Percentiles rank a stretch among this genome's conserved stretches.
Evolutionary conservation across 2,329 filamentous ascomycete species (phyloP).

Genomic region (Lasiodiplodia theobromae): DNA sequence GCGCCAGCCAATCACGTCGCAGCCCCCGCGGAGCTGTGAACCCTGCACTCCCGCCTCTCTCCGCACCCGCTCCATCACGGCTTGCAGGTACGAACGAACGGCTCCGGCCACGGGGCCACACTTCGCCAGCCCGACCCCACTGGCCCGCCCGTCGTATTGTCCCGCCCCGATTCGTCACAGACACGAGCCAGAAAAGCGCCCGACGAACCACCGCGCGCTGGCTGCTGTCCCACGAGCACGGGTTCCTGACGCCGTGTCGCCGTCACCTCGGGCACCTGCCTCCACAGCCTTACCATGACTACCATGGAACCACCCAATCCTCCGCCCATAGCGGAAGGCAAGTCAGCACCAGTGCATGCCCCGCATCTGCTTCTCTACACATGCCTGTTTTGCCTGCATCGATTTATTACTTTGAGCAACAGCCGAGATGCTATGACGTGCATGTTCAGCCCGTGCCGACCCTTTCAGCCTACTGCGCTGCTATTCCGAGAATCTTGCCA

Average conservation of each 20-base stretch:
- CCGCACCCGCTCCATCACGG: slow-evolving; percentile 6
- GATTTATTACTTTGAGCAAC: slow-evolving; percentile 19
- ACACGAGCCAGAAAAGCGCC: slow-evolving; percentile 4
- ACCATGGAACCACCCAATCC: slow-evolving; percentile 16
- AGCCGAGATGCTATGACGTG: slow-evolving; percentile 21
- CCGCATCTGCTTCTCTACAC: slow-evolving; percentile 9
- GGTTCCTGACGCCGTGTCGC: slow-evolving; percentile 22
- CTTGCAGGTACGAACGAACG: slow-evolving; percentile 4
- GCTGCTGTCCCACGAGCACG: background rate
- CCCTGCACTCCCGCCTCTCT: background rate
- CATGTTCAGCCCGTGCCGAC: slow-evolving; percentile 5
- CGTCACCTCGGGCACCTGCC: background rate
- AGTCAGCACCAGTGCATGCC: slow-evolving; percentile 10
- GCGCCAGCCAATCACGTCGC: background rate
- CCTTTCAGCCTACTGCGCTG: background rate
- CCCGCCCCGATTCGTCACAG: background rate
- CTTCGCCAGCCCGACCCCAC: background rate
- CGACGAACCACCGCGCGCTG: background rate
- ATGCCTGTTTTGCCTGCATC: slow-evolving; percentile 15
- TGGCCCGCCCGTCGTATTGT: slow-evolving; percentile 20
- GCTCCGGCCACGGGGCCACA: background rate
- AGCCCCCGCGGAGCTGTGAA: background rate
- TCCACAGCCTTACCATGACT: slow-evolving; percentile 12
- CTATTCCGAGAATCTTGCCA: slow-evolving; percentile 13
- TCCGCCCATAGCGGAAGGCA: slow-evolving; percentile 4